Evolutionary conservation across 2,329 filamentous ascomycete species (phyloP).

Genomic region (Colletotrichum graminicola): DNA sequence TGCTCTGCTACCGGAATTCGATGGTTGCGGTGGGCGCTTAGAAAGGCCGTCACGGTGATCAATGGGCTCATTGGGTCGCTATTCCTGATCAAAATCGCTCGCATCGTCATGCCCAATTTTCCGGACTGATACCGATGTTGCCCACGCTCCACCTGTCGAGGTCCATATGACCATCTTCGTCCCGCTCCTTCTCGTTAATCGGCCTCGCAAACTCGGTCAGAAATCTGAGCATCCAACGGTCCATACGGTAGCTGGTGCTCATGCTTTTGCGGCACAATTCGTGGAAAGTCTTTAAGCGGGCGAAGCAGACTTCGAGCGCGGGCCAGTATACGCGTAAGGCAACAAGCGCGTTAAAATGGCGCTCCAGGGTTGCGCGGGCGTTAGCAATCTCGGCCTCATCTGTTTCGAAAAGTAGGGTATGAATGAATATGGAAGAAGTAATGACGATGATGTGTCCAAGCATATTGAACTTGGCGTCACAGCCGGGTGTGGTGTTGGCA

Average conservation of each 20-base stretch:
- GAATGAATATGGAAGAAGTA: conserved; percentile 60
- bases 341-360: conserved; percentile 60
- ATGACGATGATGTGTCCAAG: conserved; percentile 61
- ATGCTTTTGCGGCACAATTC: conserved; percentile 54
- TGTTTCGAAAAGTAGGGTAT: conserved; percentile 57
- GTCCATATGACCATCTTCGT: conserved; percentile 39
- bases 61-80: not conserved
- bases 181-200: conserved; percentile 48
- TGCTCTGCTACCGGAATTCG: not conserved
- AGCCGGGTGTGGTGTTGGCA: conserved; percentile 52
- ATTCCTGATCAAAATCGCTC: not conserved
- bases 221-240: conserved; percentile 58
- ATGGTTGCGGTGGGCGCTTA: not conserved
- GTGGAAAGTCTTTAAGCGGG: conserved; percentile 56
- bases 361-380: conserved; percentile 54
- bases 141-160: conserved; percentile 42
- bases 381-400: conserved; percentile 52
- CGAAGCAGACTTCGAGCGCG: conserved; percentile 53
- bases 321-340: conserved; percentile 57
- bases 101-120: conserved; percentile 40
- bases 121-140: conserved; percentile 43
- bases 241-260: conserved; percentile 55
- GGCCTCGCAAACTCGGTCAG: conserved; percentile 50
- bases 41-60: not conserved
- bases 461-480: conserved; percentile 58